A percentile compares a stretch with the other conserved stretches of the same genome.
Conservation (phyloP, 78 protist genomes). For the Chrysochromulina parva region DNA sequence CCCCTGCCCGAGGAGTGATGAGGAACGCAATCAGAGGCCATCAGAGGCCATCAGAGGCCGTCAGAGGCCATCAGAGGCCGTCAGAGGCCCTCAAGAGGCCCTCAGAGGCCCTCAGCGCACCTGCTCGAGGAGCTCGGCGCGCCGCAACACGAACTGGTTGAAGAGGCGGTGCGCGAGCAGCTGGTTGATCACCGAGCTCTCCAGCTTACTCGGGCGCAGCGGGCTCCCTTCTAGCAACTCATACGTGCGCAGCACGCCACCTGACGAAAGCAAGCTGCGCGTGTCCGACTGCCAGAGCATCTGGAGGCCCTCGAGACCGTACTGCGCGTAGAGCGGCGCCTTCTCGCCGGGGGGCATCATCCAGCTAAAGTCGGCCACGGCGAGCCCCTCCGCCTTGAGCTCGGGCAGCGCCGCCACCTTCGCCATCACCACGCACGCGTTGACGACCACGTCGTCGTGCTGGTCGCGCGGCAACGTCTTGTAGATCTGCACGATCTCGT, state of each 20-base stretch:
- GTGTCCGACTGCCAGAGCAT: background rate
- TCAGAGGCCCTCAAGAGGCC: too few species aligned
- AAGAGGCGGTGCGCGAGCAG: background rate
- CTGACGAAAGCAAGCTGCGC: background rate
- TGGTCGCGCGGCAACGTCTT: slow-evolving; percentile 14
- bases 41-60: too few species aligned
- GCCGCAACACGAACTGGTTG: background rate
- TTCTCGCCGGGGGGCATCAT: background rate
- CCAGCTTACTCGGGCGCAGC: background rate
- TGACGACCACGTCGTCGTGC: slow-evolving; percentile 9
- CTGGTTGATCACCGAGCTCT: background rate
- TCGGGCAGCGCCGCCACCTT: background rate
- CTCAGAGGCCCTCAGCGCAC: too few species aligned
- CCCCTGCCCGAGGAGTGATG: background rate
- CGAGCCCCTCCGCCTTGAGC: background rate
- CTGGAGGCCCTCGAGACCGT: background rate
- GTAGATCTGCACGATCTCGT: background rate
- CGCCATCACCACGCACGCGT: background rate
- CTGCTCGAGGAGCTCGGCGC: background rate
- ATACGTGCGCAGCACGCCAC: background rate
- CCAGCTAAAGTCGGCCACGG: background rate
- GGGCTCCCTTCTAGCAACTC: background rate
- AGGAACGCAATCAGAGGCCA: too few species aligned
- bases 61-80: too few species aligned
- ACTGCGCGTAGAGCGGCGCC: background rate